Evolutionary conservation across 164 flowering plant genomes (phyloP).

Genomic region (Akebia trifoliata): DNA sequence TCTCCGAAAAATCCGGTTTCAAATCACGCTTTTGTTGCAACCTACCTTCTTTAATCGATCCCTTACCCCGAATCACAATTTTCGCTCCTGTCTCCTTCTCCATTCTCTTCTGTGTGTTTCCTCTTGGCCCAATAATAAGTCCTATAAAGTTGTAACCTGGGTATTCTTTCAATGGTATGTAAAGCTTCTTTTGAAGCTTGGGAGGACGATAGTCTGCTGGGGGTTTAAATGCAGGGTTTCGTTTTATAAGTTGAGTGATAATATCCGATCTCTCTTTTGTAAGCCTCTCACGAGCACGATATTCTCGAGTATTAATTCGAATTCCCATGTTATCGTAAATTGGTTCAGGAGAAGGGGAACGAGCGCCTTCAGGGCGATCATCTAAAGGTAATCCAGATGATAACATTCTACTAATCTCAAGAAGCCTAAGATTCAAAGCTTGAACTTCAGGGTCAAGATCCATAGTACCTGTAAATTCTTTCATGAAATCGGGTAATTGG

Average conservation of each 20-base stretch:
- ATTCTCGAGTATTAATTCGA: constrained; percentile 88
- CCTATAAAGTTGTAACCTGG: constrained; percentile 97
- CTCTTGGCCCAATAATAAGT: constrained; percentile 94
- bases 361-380: constrained; percentile 84
- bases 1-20: constrained; percentile 76
- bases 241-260: constrained; percentile 69
- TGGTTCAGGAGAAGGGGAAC: constrained; percentile 96
- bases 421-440: constrained; percentile 64
- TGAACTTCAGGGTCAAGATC: constrained; percentile 89
- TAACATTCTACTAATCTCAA: constrained; percentile 72
- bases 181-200: constrained; percentile 87
- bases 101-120: constrained; percentile 97
- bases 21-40: constrained; percentile 79
- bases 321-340: constrained; percentile 90
- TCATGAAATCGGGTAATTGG: constrained; percentile 91
- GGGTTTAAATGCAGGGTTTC: constrained; percentile 86
- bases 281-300: constrained; percentile 75
- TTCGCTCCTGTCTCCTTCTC: constrained; percentile 93
- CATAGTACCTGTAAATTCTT: constrained; percentile 79
- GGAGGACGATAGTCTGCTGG: constrained; percentile 95
- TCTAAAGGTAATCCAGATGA: constrained; percentile 73
- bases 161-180: constrained; percentile 92
- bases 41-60: constrained; percentile 88
- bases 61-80: constrained; percentile 92
- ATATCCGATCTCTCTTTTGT: constrained; percentile 79